Evolutionary conservation across 1,284 basidiomycete genomes (phyloP).

Genomic region (Ustilago sp.): DNA sequence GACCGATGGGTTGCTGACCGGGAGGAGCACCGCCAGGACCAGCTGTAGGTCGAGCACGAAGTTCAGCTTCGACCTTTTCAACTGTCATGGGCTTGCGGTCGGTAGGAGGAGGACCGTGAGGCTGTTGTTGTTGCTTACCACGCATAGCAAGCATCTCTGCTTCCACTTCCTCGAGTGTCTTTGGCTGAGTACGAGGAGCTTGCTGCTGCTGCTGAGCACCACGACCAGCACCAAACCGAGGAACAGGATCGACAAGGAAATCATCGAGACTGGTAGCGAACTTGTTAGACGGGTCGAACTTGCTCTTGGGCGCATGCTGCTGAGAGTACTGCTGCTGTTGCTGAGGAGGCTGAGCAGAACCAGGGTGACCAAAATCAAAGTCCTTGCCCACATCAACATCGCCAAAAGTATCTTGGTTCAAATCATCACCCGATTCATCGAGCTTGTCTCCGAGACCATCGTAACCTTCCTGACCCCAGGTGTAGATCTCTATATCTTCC

Average conservation of each 20-base stretch:
- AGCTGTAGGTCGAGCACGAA: conserved; percentile 43
- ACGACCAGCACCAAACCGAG: conserved; percentile 42
- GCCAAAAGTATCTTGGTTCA: conserved; percentile 90
- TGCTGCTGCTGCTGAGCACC: conserved; percentile 31
- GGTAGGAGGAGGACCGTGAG: conserved; percentile 22
- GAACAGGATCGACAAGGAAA: conserved; percentile 65
- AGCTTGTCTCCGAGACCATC: conserved; percentile 89
- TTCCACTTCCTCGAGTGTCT: conserved; percentile 70
- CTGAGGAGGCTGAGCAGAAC: conserved; percentile 33
- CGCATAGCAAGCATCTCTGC: conserved; percentile 68
- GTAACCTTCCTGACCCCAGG: conserved; percentile 88
- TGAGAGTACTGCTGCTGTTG: conserved; percentile 15
- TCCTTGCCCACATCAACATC: conserved; percentile 75
- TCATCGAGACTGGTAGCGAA: conserved; percentile 67
- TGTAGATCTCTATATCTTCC: conserved; percentile 84
- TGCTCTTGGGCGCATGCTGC: conserved; percentile 38
- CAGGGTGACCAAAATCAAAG: conserved; percentile 81
- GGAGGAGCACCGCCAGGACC: conserved; percentile 1
- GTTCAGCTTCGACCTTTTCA: conserved; percentile 93
- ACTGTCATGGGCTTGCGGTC: conserved; percentile 77
- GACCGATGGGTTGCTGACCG: conserved; percentile 9
- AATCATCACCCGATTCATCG: conserved; percentile 74
- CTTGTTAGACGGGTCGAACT: conserved; percentile 46
- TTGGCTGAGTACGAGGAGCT: conserved; percentile 51
- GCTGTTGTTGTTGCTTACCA: conserved; percentile 20